These are phyloP conservation scores for Lecanoromycetidae sp. DNA, from an alignment of 2,329 filamentous ascomycete genomes.

Conservation along the genomic window DNA sequence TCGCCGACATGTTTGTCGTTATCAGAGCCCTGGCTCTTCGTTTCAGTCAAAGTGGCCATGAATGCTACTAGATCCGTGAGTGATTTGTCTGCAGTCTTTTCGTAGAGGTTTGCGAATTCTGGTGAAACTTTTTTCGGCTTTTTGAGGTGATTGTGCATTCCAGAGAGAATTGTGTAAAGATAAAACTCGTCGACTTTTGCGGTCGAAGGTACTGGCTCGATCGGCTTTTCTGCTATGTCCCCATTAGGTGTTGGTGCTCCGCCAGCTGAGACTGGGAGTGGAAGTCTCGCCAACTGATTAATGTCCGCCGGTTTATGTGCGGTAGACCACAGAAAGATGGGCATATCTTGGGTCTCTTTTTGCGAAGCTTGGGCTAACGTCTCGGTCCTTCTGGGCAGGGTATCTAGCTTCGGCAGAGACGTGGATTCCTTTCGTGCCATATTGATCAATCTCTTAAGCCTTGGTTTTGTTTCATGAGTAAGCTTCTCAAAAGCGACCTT, in stretches of 20 bases:
- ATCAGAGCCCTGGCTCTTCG: background rate
- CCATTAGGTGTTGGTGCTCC: no score
- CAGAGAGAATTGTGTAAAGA: background rate
- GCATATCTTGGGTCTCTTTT: background rate
- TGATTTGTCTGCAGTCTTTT: background rate
- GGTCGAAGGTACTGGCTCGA: no score
- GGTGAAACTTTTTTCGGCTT: slow-evolving; percentile 1
- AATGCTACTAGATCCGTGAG: background rate
- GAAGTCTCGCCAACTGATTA: no score
- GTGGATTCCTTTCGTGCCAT: background rate
- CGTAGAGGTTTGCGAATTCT: slow-evolving; percentile 1
- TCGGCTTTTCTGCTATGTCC: no score
- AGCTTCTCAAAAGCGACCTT: background rate
- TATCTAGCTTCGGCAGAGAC: background rate
- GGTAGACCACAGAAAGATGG: slow-evolving; percentile 7
- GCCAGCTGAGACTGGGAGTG: no score
- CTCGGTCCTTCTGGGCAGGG: background rate
- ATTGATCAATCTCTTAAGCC: slow-evolving; percentile 1
- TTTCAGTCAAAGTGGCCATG: background rate
- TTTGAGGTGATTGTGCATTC: background rate
- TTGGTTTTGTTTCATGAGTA: background rate
- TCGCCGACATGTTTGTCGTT: background rate
- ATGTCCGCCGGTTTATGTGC: background rate
- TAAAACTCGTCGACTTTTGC: slow-evolving; percentile 5
- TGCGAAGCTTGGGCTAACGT: background rate